Evolutionary conservation across 768 basidiomycete genomes (phyloP).

Genomic region (Mycena latifolia): DNA sequence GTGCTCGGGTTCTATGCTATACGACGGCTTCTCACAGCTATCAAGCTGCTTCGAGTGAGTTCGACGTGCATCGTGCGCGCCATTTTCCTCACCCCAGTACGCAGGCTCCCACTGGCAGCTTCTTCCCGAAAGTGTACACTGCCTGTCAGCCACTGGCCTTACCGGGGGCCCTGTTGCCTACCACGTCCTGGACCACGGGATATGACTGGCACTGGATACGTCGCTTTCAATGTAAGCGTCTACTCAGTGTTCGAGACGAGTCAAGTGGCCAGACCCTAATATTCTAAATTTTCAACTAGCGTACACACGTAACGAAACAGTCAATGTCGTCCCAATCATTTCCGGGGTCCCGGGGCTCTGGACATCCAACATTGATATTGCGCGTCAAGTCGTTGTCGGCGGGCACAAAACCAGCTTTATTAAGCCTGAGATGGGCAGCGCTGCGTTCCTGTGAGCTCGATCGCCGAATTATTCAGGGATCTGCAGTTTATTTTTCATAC

Average conservation of each 20-base stretch:
- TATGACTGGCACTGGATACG: slow-evolving; percentile 43
- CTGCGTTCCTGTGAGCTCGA: slow-evolving; percentile 46
- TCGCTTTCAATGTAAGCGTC: slow-evolving; percentile 30
- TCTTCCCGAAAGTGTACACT: slow-evolving; percentile 40
- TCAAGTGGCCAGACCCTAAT: background rate
- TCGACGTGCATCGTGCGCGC: no score
- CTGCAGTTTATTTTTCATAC: background rate
- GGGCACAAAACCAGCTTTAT: slow-evolving; percentile 38
- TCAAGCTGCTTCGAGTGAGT: background rate
- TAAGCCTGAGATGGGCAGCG: slow-evolving; percentile 37
- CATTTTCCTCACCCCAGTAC: no score
- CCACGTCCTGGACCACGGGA: slow-evolving; percentile 48
- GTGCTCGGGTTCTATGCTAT: background rate
- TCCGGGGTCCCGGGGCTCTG: slow-evolving; percentile 37
- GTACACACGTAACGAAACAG: slow-evolving; percentile 37
- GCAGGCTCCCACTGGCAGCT: no score
- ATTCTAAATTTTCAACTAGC: slow-evolving; percentile 12
- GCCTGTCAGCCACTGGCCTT: slow-evolving; percentile 44
- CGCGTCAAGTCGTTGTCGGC: slow-evolving; percentile 40
- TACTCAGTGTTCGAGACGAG: no score
- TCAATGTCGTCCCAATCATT: slow-evolving; percentile 40
- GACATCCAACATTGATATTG: slow-evolving; percentile 46
- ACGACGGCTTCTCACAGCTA: background rate
- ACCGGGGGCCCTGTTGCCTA: slow-evolving; percentile 43
- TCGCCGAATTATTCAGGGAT: no score